Evolutionary conservation across 2,329 filamentous ascomycete species (phyloP), one percentile per base, ranked within the genome.

Genomic region (Coleophoma cylindrospora): DNA sequence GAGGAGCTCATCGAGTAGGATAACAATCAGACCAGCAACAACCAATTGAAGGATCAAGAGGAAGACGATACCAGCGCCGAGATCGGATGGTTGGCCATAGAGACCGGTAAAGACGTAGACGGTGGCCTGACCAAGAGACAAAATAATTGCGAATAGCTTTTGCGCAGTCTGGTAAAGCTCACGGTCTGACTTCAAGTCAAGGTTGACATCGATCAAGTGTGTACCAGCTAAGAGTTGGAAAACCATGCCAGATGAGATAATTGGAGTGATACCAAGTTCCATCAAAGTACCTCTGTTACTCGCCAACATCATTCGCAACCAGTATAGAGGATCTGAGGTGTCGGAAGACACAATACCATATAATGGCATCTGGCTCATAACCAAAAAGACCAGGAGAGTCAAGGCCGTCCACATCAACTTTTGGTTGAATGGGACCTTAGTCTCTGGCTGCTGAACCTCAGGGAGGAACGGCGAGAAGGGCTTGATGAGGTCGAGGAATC

Each of bases 151-250:
- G 66, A 96, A 92, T 59, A 96, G 87, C 80, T 99, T 99, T 82
- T 99, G 94, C 50, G 95, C 94, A 58, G 92, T 99, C 80, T 99
- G 94, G 84, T 99, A 99, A 59, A 99, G 86, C 80, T 99, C 94
- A 74, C 94, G 94, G 75, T 99, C 94, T 72, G 92, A 94, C 83
- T 99, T 99, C 74, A 97, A 86, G 81, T 99, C 94, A 66, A 99
- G 89, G 83, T 99, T 97, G 80, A 99, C 92, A 71, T 99, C 94
- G 74, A 99, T 97, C 77, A 97, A 87, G 82, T 99, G 94, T 72
- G 94, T 99, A 69, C 94, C 94, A 68, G 94, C 94, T 60, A 99
- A 89, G 67, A 99, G 91, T 86, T 99, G 94, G 84, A 99, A 99
- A 67, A 99, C 91, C 94, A 99, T 99, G 74, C 94, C 94, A 36